Percentiles rank a stretch among this genome's conserved stretches.
These are phyloP conservation scores for Hypomontagnella submonticulosa DNA, from an alignment of 495 filamentous ascomycete species.

Conservation along the genomic window DNA sequence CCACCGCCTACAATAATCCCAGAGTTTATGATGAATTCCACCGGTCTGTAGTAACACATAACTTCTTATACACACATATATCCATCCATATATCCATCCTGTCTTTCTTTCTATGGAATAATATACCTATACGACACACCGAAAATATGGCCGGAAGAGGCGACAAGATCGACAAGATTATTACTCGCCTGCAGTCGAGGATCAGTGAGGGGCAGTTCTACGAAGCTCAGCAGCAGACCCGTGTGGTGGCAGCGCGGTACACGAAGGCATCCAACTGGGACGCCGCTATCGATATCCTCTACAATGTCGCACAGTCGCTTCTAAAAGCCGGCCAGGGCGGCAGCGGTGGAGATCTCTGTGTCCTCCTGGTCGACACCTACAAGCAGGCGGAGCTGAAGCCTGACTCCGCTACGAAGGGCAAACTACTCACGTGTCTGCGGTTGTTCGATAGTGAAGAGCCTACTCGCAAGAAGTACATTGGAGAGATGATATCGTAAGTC, in stretches of 20 bases:
- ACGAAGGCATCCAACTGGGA: slow-evolving; percentile 83
- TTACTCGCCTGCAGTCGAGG: slow-evolving; percentile 67
- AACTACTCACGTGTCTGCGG: slow-evolving; percentile 70
- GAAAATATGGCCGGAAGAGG: slow-evolving; percentile 49
- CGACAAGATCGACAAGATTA: slow-evolving; percentile 63
- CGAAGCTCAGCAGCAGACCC: slow-evolving; percentile 97
- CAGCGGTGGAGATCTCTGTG: slow-evolving; percentile 88
- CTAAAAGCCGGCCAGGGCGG: slow-evolving; percentile 90
- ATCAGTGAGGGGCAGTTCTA: slow-evolving; percentile 94
- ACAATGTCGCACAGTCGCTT: slow-evolving; percentile 82
- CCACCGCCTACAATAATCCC: slow-evolving; percentile 7
- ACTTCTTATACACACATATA: not conserved
- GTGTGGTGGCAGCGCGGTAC: slow-evolving; percentile 92
- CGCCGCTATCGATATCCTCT: slow-evolving; percentile 87
- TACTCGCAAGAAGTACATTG: slow-evolving; percentile 88
- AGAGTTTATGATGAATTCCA: slow-evolving; percentile 16
- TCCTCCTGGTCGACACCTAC: slow-evolving; percentile 88
- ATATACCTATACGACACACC: not conserved
- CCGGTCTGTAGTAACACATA: slow-evolving; percentile 3
- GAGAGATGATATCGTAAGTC: slow-evolving; percentile 81
- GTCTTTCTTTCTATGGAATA: no score
- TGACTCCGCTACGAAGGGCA: slow-evolving; percentile 70
- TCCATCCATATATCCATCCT: not conserved
- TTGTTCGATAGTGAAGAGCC: slow-evolving; percentile 86
- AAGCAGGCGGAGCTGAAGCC: slow-evolving; percentile 81